phyloP scores from a whole-genome alignment of 257 asterid genomes.

The Solanum clarkiae region DNA sequence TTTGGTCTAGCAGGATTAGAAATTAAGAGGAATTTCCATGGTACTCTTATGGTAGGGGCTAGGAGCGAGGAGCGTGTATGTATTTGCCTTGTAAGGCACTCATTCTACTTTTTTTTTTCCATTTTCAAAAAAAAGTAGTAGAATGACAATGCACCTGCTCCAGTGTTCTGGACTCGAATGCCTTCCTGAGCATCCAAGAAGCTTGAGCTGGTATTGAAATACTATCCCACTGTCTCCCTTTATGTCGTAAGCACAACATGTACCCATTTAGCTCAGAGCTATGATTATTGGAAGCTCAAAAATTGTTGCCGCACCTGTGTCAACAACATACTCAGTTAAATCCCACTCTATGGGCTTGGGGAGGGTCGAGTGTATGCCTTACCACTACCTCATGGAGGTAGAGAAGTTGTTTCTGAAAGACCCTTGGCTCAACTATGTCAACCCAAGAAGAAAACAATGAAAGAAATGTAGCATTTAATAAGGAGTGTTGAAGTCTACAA shows the following conservation, averaged over 20 bases:
- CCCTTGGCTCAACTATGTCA: no score
- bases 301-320: no score
- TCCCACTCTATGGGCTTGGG: no score
- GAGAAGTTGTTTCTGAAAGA: no score
- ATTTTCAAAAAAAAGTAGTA: neutral
- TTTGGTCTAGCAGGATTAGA: neutral
- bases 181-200: neutral
- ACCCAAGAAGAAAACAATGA: no score
- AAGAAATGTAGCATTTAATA: no score
- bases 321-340: no score
- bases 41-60: neutral
- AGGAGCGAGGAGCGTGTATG: neutral
- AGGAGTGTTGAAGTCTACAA: no score
- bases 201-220: neutral
- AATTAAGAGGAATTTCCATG: neutral
- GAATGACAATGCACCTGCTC: neutral
- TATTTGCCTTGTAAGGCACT: neutral
- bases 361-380: no score
- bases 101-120: neutral
- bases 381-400: no score
- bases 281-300: neutral
- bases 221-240: neutral
- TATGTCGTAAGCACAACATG: neutral
- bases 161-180: neutral
- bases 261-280: neutral